phyloP scores from a whole-genome alignment of 768 basidiomycete genomes.

The Imleria badia region DNA sequence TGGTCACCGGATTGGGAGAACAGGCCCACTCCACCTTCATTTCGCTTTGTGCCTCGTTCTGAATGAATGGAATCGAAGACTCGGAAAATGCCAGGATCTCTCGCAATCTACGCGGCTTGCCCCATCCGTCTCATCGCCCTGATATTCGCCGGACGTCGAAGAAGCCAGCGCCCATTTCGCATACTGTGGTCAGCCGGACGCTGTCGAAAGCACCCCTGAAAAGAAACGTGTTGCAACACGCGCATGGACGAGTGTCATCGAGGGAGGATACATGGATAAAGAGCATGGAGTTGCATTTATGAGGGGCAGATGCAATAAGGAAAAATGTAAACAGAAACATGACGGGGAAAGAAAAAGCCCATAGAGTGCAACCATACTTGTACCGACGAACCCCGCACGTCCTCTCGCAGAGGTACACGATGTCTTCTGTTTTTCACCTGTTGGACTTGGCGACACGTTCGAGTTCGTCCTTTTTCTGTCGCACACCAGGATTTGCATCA shows the following conservation, averaged over 20 bases:
- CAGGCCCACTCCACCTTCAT: background rate
- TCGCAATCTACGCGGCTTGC: background rate
- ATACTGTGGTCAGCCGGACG: background rate
- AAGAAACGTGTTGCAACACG: constrained; percentile 2
- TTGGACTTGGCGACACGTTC: constrained; percentile 99
- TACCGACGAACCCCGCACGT: constrained; percentile 9
- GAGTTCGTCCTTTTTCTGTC: constrained; percentile 97
- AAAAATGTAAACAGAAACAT: background rate
- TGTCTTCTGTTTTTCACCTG: constrained; percentile 84
- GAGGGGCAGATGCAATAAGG: constrained; percentile 12
- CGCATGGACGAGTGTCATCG: constrained; percentile 11
- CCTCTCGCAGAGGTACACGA: background rate
- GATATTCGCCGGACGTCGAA: background rate
- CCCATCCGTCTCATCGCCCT: background rate
- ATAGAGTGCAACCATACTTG: constrained; percentile 24
- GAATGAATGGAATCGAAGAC: constrained; percentile 1
- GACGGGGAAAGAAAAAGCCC: constrained; percentile 16
- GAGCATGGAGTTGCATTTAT: constrained; percentile 29
- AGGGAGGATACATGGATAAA: constrained; percentile 18
- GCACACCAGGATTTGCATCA: background rate
- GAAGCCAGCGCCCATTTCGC: background rate
- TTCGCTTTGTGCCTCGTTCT: constrained; percentile 4
- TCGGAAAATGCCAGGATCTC: constrained; percentile 17
- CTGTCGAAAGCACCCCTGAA: background rate
- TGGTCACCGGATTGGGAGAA: too few relatives aligned